Conservation (phyloP, 108 stramenopile genomes). For the Nitzschia sp. region DNA sequence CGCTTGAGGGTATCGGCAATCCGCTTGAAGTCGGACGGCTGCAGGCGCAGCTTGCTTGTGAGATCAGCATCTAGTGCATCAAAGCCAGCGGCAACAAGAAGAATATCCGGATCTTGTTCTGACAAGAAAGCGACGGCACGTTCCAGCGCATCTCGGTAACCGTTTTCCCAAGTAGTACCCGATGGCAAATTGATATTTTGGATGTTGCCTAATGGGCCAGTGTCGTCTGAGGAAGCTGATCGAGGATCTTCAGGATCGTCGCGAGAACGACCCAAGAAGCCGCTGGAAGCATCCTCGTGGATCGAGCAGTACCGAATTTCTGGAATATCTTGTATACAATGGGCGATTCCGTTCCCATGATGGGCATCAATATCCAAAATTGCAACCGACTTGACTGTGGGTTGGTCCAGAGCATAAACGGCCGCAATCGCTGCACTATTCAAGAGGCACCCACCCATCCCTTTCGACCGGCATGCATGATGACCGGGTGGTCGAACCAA, state of each 20-base stretch:
- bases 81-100: conserved; percentile 56
- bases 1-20: conserved; percentile 21
- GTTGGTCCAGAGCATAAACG: conserved; percentile 12
- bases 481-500: conserved; percentile 37
- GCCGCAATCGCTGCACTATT: conserved; percentile 52
- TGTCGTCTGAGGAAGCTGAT: conserved; percentile 25
- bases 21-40: conserved; percentile 20
- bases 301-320: conserved; percentile 38
- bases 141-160: conserved; percentile 47
- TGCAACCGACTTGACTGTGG: conserved; percentile 22
- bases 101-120: conserved; percentile 27
- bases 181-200: conserved; percentile 39
- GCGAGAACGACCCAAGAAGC: conserved; percentile 41
- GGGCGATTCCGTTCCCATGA: conserved; percentile 50
- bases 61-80: conserved; percentile 62
- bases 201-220: conserved; percentile 33
- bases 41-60: conserved; percentile 23
- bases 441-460: conserved; percentile 58
- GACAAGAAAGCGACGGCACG: conserved; percentile 37
- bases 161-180: conserved; percentile 30
- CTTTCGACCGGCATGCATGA: conserved; percentile 20
- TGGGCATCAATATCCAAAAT: conserved; percentile 65
- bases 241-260: conserved; percentile 26
- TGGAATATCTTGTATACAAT: conserved; percentile 45
- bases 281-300: conserved; percentile 34